Evolutionary conservation across 139 green algal species (phyloP).

Genomic region (Chlorokybus atmophyticus): DNA sequence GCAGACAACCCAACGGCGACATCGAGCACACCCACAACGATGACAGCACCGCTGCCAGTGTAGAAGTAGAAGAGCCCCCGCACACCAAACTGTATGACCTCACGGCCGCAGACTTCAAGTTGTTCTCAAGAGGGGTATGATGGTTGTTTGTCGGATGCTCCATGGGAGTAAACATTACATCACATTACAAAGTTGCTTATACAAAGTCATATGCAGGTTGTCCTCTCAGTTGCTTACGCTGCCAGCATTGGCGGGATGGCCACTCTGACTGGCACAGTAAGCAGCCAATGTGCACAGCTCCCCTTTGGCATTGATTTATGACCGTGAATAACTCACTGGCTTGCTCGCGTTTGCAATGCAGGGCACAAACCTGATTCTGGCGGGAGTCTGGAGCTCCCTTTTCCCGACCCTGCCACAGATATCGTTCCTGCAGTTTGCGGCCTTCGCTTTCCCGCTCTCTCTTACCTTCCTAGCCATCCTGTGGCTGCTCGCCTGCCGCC

Average conservation of each 20-base stretch:
- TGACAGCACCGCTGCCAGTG: no score
- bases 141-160: no score
- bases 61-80: no score
- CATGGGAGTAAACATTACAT: no score
- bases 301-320: not conserved
- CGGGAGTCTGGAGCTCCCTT: conserved; percentile 5
- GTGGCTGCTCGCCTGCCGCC: conserved; percentile 9
- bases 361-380: conserved; percentile 18
- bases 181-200: no score
- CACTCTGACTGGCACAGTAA: conserved; percentile 16
- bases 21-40: no score
- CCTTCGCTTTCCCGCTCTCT: conserved; percentile 9
- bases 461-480: conserved; percentile 6
- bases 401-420: conserved; percentile 8
- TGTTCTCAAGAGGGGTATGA: no score
- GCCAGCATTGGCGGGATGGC: conserved; percentile 18
- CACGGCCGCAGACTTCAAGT: no score
- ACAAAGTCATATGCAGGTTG: conserved; percentile 8
- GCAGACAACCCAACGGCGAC: no score
- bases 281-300: not conserved
- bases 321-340: not conserved
- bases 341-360: not conserved
- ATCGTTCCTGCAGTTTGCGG: conserved; percentile 13
- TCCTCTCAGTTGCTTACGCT: conserved; percentile 13
- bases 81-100: no score